These are phyloP conservation scores for Dothideomycetidae sp. DNA, from an alignment of 2,329 filamentous ascomycete species.

Conservation along the genomic window DNA sequence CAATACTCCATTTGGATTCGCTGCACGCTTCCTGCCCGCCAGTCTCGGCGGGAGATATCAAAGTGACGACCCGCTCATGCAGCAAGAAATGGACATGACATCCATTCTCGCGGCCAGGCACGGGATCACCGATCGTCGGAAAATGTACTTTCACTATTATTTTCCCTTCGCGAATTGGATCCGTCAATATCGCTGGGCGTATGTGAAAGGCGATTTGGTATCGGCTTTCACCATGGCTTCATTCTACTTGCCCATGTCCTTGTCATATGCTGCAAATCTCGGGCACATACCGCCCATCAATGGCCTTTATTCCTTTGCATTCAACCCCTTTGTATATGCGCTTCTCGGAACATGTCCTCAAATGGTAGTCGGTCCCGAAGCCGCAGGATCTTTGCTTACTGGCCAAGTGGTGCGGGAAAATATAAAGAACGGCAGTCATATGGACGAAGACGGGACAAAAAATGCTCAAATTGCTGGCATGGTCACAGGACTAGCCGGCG, in stretches of 20 bases:
- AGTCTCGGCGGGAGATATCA: slow-evolving; percentile 29
- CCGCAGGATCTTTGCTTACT: slow-evolving; percentile 78
- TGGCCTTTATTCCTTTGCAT: slow-evolving; percentile 84
- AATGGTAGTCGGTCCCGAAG: slow-evolving; percentile 90
- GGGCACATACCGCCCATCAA: slow-evolving; percentile 88
- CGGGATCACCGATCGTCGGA: slow-evolving; percentile 56
- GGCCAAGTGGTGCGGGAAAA: slow-evolving; percentile 72
- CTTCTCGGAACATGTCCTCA: slow-evolving; percentile 81
- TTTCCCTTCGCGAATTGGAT: slow-evolving; percentile 86
- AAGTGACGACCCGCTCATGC: slow-evolving; percentile 31
- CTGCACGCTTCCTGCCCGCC: slow-evolving; percentile 11
- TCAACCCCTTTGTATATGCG: slow-evolving; percentile 84
- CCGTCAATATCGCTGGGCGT: slow-evolving; percentile 67
- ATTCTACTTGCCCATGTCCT: slow-evolving; percentile 93
- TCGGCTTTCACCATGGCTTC: slow-evolving; percentile 93
- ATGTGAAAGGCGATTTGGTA: slow-evolving; percentile 71
- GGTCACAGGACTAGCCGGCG: slow-evolving; percentile 73
- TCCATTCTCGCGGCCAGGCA: slow-evolving; percentile 56
- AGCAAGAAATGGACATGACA: slow-evolving; percentile 57
- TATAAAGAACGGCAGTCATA: slow-evolving; percentile 52
- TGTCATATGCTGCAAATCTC: slow-evolving; percentile 84
- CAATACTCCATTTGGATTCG: slow-evolving; percentile 18
- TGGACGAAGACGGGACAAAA: slow-evolving; percentile 51
- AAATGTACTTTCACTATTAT: slow-evolving; percentile 88
- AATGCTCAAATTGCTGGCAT: slow-evolving; percentile 79